Evolutionary conservation across 371 early-diverging fungal species (phyloP).

Genomic region (Mucor plumbeus): DNA sequence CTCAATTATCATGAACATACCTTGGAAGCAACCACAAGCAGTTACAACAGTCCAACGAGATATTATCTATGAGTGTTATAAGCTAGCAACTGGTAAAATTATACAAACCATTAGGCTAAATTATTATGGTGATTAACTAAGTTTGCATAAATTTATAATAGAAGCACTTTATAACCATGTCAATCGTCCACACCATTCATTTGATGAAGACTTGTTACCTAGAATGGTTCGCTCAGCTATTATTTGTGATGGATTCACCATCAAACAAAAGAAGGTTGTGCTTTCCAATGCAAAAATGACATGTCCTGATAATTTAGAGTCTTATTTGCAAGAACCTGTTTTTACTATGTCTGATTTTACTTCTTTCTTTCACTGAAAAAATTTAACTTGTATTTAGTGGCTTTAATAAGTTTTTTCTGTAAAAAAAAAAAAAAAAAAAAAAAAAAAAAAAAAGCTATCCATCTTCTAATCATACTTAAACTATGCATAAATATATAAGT

Average conservation of each 20-base stretch:
- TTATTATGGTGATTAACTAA: neutral
- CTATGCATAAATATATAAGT: too few species aligned
- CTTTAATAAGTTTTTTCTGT: too few species aligned
- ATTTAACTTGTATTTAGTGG: too few species aligned
- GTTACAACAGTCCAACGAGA: slow-evolving; percentile 29
- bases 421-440: too few species aligned
- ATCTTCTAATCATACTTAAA: too few species aligned
- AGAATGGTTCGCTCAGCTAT: slow-evolving; percentile 23
- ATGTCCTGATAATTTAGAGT: neutral
- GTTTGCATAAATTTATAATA: neutral
- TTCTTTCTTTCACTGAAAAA: neutral
- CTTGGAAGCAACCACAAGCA: slow-evolving; percentile 23
- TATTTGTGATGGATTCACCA: slow-evolving; percentile 25
- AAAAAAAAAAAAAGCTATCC: too few species aligned
- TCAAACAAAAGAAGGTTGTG: slow-evolving; percentile 21
- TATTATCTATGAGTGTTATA: slow-evolving; percentile 31
- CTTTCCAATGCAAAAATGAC: slow-evolving; percentile 22
- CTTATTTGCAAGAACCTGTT: neutral
- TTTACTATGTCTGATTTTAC: neutral
- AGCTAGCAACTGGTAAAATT: slow-evolving; percentile 26
- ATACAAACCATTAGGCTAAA: neutral
- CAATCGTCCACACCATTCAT: slow-evolving; percentile 6
- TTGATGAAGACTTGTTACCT: neutral
- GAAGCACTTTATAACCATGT: slow-evolving; percentile 9
- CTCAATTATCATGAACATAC: slow-evolving; percentile 21